Conservation (phyloP, 2,329 filamentous ascomycete species). For the Cladosporium sp. region DNA sequence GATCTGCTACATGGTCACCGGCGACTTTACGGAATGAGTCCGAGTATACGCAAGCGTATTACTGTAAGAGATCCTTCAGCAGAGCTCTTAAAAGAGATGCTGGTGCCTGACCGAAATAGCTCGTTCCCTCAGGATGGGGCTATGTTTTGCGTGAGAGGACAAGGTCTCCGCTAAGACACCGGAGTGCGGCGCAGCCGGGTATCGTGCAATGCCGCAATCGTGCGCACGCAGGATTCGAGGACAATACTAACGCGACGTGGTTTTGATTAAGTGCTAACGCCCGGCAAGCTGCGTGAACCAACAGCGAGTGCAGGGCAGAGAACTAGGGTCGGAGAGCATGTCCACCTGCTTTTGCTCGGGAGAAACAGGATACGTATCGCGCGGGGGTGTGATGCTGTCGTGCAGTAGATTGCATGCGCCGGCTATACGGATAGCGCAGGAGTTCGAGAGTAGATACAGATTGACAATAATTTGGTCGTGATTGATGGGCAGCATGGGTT, state of each 20-base stretch:
- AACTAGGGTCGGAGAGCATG: background rate
- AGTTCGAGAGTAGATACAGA: background rate
- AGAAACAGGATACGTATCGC: slow-evolving; percentile 4
- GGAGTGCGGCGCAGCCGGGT: background rate
- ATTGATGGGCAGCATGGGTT: background rate
- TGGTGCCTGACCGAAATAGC: background rate
- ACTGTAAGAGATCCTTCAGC: background rate
- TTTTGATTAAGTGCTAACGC: slow-evolving; percentile 8
- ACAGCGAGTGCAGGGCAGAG: background rate
- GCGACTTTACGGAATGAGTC: too few species aligned
- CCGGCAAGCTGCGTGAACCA: slow-evolving; percentile 4
- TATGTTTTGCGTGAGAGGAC: background rate
- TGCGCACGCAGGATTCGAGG: background rate
- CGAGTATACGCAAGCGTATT: too few species aligned
- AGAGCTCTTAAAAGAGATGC: background rate
- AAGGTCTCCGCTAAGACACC: background rate
- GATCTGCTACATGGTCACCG: background rate
- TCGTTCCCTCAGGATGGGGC: background rate
- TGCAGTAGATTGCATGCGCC: slow-evolving; percentile 1
- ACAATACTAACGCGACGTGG: background rate
- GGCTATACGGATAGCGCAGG: slow-evolving; percentile 1
- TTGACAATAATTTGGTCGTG: background rate
- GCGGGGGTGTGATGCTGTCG: background rate
- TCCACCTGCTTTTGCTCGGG: background rate
- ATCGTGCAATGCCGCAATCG: slow-evolving; percentile 1